Evolutionary conservation across 306 rosid species (phyloP), one percentile per base, ranked within the genome.

Genomic region (Citrullus amarus): DNA sequence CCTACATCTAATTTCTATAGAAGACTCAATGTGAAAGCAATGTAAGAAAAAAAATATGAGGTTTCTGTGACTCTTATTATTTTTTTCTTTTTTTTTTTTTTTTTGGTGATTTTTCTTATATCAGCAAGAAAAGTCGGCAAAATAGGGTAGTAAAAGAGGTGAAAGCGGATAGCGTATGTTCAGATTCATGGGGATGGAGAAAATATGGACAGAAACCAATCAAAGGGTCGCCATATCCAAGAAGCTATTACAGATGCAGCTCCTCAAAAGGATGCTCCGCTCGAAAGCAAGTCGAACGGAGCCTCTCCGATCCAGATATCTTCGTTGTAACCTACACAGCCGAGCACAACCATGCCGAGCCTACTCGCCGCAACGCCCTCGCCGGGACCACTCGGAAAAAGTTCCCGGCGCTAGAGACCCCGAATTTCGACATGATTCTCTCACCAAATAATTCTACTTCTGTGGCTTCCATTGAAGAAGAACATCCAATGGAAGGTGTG

Each of bases 151-250:
- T 91, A 86, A 88, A 89, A 84, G 77, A 91, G 78, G 93, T 91
- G 25, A 83, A 34, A 78, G 90, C 79, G 32, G 90, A 88, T 59
- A 88, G 87, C 16, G 43, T 86, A 0, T 67, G 86, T 13, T 84
- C 89, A 7, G 99, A 95, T 57, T 75, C 84, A 75, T 92, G 99
- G 99, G 91, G 96, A 51, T 95, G 99, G 99, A 80, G 99, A 15
- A 95, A 95, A 84, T 95, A 95, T 59, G 99, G 99, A 57, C 99
- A 95, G 76, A 95, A 95, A 80, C 97, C 99, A 10, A 95, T 95
- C 9, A 95, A 95, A 83, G 99, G 99, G 10, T 92, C 99, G 6
- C 96, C 97, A 0, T 88, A 91, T 84, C 99, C 99, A 0, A 86
- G 99, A 62, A 95, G 99, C 83, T 95, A 95, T 30, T 95, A 95